Evolutionary conservation across 768 basidiomycete species (phyloP), one percentile per base, ranked within the genome.

Genomic region (Termitomyces sp.): DNA sequence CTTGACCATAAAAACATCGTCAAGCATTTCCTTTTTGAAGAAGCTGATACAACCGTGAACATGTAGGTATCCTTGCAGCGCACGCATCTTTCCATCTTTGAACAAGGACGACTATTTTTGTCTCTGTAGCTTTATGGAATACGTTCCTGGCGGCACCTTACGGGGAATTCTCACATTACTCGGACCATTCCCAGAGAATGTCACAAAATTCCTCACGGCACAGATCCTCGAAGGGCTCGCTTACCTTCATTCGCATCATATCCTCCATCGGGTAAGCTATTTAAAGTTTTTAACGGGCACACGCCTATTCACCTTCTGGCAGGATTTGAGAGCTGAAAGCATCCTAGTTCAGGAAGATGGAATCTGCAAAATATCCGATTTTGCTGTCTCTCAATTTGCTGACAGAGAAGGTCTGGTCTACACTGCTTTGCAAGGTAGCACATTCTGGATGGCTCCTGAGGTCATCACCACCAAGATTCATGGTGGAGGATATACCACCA

Each of bases 381-480:
- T 98, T 67, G 95, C 95, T 42, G 95, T 98, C 57, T 95, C 93
- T 18, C 97, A 96, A 73, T 83, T 89, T 57, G 93, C 86, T 59
- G 91, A 89, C 60, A 91, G 95, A 55, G 85, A 85, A 49, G 83
- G 83, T 62, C 87, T 83, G 14, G 89, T 89, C 50, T 87, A 83
- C 62, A 95, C 94, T 3, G 90, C 91, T n/a, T 92, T 98, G 89
- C 92, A 94, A 71, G 95, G 96, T 27, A 95, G 94, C 18, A 89
- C 97, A 27, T 98, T 95, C 71, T 98, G 95, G 95, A 98, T 98
- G 95, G 95, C 95, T 9, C 95, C 95, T 0, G 95, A 93, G 76
- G 92, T 96, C 53, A 82, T 94, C 58, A 87, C 92, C 61, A 87
- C 89, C 37, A 84, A 89, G 69, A 85, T 86, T 67, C 87, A 88